Evolutionary conservation across 148 eudicot species (phyloP).

Genomic region (Chenopodium suecicum): DNA sequence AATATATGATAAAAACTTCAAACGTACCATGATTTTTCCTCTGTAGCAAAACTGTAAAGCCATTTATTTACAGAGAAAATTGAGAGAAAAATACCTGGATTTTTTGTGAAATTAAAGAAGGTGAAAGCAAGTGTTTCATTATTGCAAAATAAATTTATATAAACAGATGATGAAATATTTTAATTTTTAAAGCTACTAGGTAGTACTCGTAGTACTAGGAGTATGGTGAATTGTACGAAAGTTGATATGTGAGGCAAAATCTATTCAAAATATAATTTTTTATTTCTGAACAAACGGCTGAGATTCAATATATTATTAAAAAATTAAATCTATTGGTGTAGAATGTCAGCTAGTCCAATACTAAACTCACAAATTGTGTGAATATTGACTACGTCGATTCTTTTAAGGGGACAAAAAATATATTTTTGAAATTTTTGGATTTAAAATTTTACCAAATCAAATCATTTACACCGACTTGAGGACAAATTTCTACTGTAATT

Average conservation of each 20-base stretch:
- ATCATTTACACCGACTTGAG: too few relatives aligned
- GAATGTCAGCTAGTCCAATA: background rate
- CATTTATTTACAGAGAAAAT: background rate
- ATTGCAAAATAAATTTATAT: too few relatives aligned
- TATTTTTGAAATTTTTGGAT: too few relatives aligned
- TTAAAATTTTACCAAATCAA: too few relatives aligned
- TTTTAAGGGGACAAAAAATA: too few relatives aligned
- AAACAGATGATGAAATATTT: background rate
- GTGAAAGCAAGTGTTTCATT: background rate
- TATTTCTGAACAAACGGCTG: constrained; percentile 7
- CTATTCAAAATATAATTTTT: background rate
- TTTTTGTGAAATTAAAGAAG: background rate
- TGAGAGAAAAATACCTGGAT: background rate
- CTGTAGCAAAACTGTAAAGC: background rate
- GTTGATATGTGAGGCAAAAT: background rate
- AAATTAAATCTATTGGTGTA: background rate
- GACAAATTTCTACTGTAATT: too few relatives aligned
- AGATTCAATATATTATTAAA: background rate
- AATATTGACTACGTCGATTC: background rate
- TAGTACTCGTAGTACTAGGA: background rate
- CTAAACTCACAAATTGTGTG: background rate
- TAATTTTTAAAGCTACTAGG: background rate
- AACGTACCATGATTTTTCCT: background rate
- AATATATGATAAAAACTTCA: too few relatives aligned
- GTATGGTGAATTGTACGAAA: constrained; percentile 3